Percentiles rank a stretch among this genome's conserved stretches.
These are phyloP conservation scores for Phanerochaete carnosa DNA, from an alignment of 768 basidiomycete genomes.

Conservation along the genomic window DNA sequence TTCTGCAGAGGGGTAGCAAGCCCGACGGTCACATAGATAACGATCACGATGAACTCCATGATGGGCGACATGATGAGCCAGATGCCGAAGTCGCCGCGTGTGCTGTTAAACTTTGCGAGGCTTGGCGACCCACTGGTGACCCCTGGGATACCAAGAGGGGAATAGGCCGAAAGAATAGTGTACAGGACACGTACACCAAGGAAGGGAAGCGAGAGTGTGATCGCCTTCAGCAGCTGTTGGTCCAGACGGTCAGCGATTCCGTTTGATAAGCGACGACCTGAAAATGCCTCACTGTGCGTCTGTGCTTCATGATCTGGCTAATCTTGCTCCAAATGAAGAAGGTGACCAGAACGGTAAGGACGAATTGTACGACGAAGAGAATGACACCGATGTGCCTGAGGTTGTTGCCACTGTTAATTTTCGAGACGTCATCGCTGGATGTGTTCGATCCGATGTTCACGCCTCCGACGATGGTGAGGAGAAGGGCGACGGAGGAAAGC, in stretches of 20 bases:
- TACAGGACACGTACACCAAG: constrained; percentile 57
- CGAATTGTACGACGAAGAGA: constrained; percentile 33
- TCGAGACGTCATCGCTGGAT: background rate
- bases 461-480: constrained; percentile 33
- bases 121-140: constrained; percentile 24
- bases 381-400: constrained; percentile 33
- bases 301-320: background rate
- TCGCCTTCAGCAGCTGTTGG: constrained; percentile 51
- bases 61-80: constrained; percentile 57
- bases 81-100: constrained; percentile 54
- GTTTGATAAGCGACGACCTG: background rate
- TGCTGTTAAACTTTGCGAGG: constrained; percentile 53
- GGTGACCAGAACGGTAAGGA: constrained; percentile 28
- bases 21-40: constrained; percentile 39
- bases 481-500: constrained; percentile 24
- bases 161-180: constrained; percentile 55
- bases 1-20: constrained; percentile 26
- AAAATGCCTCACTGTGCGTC: constrained; percentile 7
- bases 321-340: constrained; percentile 14
- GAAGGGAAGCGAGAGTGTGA: constrained; percentile 56
- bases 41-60: constrained; percentile 53
- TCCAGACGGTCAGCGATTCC: background rate
- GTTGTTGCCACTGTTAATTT: constrained; percentile 19
- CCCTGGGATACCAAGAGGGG: constrained; percentile 44
- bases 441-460: constrained; percentile 13